Evolutionary conservation across 441 rosid species (phyloP), one percentile per base, ranked within the genome.

Genomic region (Geranium incanum): DNA sequence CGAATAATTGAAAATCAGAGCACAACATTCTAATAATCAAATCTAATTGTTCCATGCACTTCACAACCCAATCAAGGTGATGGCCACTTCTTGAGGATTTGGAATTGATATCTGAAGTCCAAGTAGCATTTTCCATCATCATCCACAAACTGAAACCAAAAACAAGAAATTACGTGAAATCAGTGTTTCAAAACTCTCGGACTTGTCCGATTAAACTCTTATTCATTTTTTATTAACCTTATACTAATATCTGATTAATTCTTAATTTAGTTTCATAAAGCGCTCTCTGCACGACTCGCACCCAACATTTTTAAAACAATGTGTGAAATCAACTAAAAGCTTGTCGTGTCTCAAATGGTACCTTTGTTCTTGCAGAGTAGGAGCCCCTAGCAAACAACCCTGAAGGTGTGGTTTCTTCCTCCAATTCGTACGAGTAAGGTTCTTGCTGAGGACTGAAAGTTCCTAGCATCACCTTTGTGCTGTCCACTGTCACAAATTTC

Each of bases 361-460:
- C 89, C 89, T 81, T 86, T 37, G 86, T 82, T 73, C 84, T 79
- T 65, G 85, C 87, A 18, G 81, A 77, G 72, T 84, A 86, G 7
- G 89, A 70, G 18, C 89, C 89, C 69, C 89, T 79, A 70, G 84
- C 87, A 18, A 86, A 79, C 11, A 86, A 67, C 48, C 89, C 89
- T 28, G 87, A 77, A 0, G 89, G 89, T 1, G 81, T 84, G 36
- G 81, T 86, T 67, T 84, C 87, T 80, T 86, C 83, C 70, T 78
- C 83, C 81, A 84, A 76, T 41, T 76, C 84, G 77, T 81, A 78
- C 11, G 78, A 80, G 50, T 86, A 84, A 3, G 86, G 81, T 38
- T 84, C 85, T 70, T 79, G 75, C 68, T 83, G 84, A 15, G 89
- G 87, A 73, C 84, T 81, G 75, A 79, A 86, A 1, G 85, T 82